phyloP scores from a whole-genome alignment of 2,329 filamentous ascomycete species.

The Thielaviopsis ethacetica region DNA sequence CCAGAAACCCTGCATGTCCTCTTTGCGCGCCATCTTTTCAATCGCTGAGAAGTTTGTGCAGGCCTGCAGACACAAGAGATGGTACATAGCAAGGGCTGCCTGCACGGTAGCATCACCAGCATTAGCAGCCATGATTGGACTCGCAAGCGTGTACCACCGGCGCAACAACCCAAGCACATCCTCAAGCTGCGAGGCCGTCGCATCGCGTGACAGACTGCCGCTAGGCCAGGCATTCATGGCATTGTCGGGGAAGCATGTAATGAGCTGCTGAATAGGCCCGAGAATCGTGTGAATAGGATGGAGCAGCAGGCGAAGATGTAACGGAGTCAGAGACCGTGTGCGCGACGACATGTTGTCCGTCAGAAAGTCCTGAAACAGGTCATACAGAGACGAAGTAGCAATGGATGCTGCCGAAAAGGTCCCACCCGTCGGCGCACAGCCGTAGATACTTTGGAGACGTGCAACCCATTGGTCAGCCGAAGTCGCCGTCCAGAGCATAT shows the following conservation, averaged over 20 bases:
- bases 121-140: slow-evolving; percentile 36
- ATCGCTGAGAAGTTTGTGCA: slow-evolving; percentile 52
- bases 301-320: slow-evolving; percentile 49
- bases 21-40: slow-evolving; percentile 47
- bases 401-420: slow-evolving; percentile 12
- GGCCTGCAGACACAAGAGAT: slow-evolving; percentile 53
- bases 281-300: slow-evolving; percentile 52
- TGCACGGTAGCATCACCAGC: slow-evolving; percentile 42
- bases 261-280: slow-evolving; percentile 46
- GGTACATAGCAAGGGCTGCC: slow-evolving; percentile 52
- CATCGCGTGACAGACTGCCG: slow-evolving; percentile 25
- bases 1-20: slow-evolving; percentile 35
- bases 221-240: not conserved
- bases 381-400: slow-evolving; percentile 32
- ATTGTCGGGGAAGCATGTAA: slow-evolving; percentile 50
- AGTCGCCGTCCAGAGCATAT: slow-evolving; percentile 46
- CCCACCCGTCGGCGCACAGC: slow-evolving; percentile 32
- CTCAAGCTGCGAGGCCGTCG: slow-evolving; percentile 36
- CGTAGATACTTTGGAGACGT: slow-evolving; percentile 41
- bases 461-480: slow-evolving; percentile 42
- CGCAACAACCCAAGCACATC: slow-evolving; percentile 48
- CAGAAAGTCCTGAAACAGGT: slow-evolving; percentile 52
- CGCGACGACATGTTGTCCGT: slow-evolving; percentile 42
- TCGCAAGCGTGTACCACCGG: slow-evolving; percentile 51
- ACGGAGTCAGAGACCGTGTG: slow-evolving; percentile 27